Evolutionary conservation across 192 early-diverging fungal genomes (phyloP).

Genomic region (Umbelopsis sp.): DNA sequence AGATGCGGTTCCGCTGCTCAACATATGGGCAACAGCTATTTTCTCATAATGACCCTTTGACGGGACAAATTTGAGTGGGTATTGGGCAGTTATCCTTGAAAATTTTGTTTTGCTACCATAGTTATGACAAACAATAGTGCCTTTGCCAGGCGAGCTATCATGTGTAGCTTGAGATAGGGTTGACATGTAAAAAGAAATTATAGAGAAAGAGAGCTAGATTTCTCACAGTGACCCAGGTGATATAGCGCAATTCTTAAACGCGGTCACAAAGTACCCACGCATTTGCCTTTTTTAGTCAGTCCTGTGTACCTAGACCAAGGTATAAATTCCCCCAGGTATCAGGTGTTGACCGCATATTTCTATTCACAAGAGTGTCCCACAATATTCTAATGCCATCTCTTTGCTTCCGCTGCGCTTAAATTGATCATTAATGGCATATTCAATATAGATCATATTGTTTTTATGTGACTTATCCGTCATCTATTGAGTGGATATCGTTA

Average conservation of each 20-base stretch:
- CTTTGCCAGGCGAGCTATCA: conserved; percentile 33
- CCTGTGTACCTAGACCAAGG: neutral
- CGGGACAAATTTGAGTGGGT: conserved; percentile 63
- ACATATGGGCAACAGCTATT: conserved; percentile 64
- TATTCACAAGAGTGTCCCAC: too few relatives aligned
- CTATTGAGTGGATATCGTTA: too few relatives aligned
- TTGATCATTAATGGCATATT: too few relatives aligned
- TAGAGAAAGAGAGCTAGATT: neutral
- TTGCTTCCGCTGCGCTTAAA: too few relatives aligned
- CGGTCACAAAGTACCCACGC: conserved; percentile 1
- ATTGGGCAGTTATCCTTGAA: conserved; percentile 43
- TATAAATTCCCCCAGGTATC: neutral
- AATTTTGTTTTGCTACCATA: conserved; percentile 35
- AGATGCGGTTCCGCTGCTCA: conserved; percentile 78
- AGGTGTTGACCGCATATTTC: too few relatives aligned
- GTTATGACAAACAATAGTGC: conserved; percentile 30
- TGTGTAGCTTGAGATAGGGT: conserved; percentile 8
- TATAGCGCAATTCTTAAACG: neutral
- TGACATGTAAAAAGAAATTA: conserved; percentile 1
- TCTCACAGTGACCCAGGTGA: neutral
- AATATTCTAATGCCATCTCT: neutral
- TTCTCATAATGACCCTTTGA: conserved; percentile 42
- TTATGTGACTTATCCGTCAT: too few relatives aligned
- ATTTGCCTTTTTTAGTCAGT: neutral
- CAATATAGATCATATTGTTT: too few relatives aligned